Evolutionary conservation across 306 rosid species (phyloP).

Genomic region (Luffa acutangula): DNA sequence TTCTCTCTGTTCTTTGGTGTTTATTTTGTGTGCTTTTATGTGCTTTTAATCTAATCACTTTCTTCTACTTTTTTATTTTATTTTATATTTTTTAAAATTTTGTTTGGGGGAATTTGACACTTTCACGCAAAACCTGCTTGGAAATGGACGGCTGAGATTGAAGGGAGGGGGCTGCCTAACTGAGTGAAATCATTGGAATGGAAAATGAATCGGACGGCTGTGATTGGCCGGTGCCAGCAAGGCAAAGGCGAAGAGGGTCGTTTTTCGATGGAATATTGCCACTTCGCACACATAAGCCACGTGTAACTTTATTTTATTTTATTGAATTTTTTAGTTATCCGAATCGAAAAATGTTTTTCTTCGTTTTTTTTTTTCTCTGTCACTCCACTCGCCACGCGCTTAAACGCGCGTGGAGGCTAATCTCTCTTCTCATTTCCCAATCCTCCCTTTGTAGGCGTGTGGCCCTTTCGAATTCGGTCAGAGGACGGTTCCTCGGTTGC

Average conservation of each 20-base stretch:
- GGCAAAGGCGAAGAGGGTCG: slow-evolving; percentile 23
- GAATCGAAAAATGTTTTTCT: neutral
- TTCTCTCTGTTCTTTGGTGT: neutral
- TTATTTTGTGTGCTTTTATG: slow-evolving; percentile 7
- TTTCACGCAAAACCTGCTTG: slow-evolving; percentile 13
- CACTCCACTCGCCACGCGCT: neutral
- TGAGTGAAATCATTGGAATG: slow-evolving; percentile 1
- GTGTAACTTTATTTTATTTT: slow-evolving; percentile 20
- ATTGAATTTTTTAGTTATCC: slow-evolving; percentile 4
- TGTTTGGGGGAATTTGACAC: neutral
- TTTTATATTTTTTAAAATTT: neutral
- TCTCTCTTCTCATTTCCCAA: neutral
- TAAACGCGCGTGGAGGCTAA: neutral
- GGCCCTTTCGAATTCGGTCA: neutral
- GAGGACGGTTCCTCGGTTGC: neutral
- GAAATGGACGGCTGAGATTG: slow-evolving; percentile 13
- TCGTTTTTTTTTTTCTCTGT: neutral
- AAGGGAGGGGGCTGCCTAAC: neutral
- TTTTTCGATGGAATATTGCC: slow-evolving; percentile 22
- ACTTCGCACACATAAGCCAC: slow-evolving; percentile 22
- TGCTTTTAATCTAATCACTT: slow-evolving; percentile 12
- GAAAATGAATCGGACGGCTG: slow-evolving; percentile 12
- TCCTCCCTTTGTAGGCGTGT: neutral
- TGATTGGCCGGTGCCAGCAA: slow-evolving; percentile 22
- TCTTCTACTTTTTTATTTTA: neutral